Evolutionary conservation across 2,329 filamentous ascomycete species (phyloP).

Genomic region (Tolypocladium tropicale): DNA sequence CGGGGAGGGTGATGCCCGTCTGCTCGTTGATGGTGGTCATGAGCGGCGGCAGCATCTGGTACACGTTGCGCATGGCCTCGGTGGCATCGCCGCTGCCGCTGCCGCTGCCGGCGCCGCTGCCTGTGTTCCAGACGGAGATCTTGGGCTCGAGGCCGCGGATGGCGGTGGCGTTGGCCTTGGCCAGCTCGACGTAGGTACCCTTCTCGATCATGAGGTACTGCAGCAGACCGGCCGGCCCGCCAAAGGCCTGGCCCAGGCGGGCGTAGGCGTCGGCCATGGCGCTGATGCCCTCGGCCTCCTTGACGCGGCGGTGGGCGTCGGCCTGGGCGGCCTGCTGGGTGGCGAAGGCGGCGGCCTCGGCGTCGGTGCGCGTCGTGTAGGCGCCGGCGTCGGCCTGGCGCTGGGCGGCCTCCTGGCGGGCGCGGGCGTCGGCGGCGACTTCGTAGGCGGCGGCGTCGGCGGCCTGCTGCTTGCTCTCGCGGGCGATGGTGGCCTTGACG

Average conservation of each 20-base stretch:
- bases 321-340: constrained; percentile 46
- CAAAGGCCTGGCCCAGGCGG: constrained; percentile 60
- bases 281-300: constrained; percentile 65
- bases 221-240: constrained; percentile 66
- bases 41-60: constrained; percentile 74
- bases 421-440: constrained; percentile 49
- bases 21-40: constrained; percentile 83
- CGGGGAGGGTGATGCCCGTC: constrained; percentile 70
- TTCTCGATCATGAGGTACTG: constrained; percentile 85
- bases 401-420: constrained; percentile 42
- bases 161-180: constrained; percentile 66
- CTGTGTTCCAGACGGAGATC: constrained; percentile 87
- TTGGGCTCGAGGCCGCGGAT: constrained; percentile 73
- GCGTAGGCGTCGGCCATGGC: constrained; percentile 77
- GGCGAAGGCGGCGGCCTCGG: constrained; percentile 28
- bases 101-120: constrained; percentile 32
- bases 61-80: constrained; percentile 59
- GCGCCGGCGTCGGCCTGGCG: constrained; percentile 41
- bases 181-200: constrained; percentile 67
- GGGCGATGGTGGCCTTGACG: constrained; percentile 61
- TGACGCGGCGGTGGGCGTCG: constrained; percentile 48
- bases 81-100: constrained; percentile 43
- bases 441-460: constrained; percentile 58
- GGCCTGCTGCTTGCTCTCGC: constrained; percentile 58
- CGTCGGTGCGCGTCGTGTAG: constrained; percentile 37